Conservation (phyloP, 805 yeast genomes). For the Hanseniaspora pseudoguilliermondii region DNA sequence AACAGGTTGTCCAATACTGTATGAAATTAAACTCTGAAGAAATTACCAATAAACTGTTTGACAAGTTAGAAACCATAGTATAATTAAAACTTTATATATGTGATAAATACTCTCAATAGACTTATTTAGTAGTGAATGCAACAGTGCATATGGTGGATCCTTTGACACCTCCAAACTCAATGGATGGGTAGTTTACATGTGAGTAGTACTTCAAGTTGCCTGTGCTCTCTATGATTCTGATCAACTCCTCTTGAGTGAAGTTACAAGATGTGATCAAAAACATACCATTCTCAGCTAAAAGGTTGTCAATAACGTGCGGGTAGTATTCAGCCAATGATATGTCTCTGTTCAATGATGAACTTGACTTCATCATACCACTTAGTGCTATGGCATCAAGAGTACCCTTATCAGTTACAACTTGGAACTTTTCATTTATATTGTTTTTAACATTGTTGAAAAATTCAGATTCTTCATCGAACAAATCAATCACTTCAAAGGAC, state of each 20-base stretch:
- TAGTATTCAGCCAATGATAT: slow-evolving; percentile 42
- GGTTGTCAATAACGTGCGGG: slow-evolving; percentile 42
- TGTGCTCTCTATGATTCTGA: slow-evolving; percentile 34
- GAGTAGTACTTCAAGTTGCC: slow-evolving; percentile 46
- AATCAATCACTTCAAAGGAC: slow-evolving; percentile 55
- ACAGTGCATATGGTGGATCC: slow-evolving; percentile 84
- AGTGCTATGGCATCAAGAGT: slow-evolving; percentile 94
- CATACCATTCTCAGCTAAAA: slow-evolving; percentile 47
- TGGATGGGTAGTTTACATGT: slow-evolving; percentile 61
- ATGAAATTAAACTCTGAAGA: slow-evolving; percentile 55
- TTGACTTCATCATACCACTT: slow-evolving; percentile 42
- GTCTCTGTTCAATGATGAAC: slow-evolving; percentile 27
- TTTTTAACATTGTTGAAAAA: not conserved
- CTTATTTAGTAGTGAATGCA: slow-evolving; percentile 43
- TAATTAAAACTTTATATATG: slow-evolving; percentile 14
- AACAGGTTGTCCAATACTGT: slow-evolving; percentile 71
- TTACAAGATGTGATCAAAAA: slow-evolving; percentile 82
- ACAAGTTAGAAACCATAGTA: slow-evolving; percentile 30
- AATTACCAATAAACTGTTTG: slow-evolving; percentile 45
- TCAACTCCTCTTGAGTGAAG: slow-evolving; percentile 72
- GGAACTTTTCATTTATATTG: slow-evolving; percentile 39
- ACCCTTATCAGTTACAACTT: slow-evolving; percentile 82
- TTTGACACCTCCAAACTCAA: slow-evolving; percentile 76
- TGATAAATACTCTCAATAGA: not conserved
- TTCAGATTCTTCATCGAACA: slow-evolving; percentile 31